Evolutionary conservation across 2,329 filamentous ascomycete genomes (phyloP), one percentile per base, ranked within the genome.

Genomic region (Orbilia brochopaga): DNA sequence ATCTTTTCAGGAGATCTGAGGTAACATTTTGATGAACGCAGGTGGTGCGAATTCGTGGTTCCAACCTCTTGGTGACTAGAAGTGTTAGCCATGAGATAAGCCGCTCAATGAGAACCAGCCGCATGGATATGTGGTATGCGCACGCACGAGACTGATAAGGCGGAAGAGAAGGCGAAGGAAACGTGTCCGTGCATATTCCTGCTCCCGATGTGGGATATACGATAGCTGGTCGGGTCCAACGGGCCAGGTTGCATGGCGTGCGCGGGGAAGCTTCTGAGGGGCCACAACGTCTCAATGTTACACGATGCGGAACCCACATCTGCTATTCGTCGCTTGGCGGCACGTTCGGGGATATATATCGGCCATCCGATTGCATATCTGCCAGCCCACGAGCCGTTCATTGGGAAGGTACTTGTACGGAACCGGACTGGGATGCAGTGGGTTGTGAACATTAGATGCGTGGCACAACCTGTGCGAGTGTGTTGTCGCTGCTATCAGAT

Each of bases 221-320:
- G 40, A 10, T 23, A 21, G n/a, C 8, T 48, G 2, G 6, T 48
- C 8, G 27, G 8, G 27, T 32, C 27, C 8, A 8, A n/a, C n/a
- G n/a, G n/a, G n/a, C n/a, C n/a, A n/a, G 11, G 44, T 6, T 15
- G 37, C 11, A 42, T 15, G 37, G 5, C 15, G 37, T 42, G 37
- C 37, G 37, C 5, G 27, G 37, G 37, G 15, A 42, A 17, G 13
- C 37, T 13, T 19, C 5, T 48, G 8, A 19, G 44, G 15, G 15
- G 8, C 46, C 46, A 52, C 56, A 62, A 52, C 50, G 52, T 50
- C n/a, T 42, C 17, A 52, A 54, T 48, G 59, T 64, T 60, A 55
- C 66, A 70, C 66, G 66, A 70, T 70, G 66, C 64, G 35, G 24
- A 64, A 60, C 58, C 30, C 51, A 55, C 54, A 21, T 48, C 21